Evolutionary conservation across 805 yeast species (phyloP).

Genomic region (Wickerhamiella alocasiicola): DNA sequence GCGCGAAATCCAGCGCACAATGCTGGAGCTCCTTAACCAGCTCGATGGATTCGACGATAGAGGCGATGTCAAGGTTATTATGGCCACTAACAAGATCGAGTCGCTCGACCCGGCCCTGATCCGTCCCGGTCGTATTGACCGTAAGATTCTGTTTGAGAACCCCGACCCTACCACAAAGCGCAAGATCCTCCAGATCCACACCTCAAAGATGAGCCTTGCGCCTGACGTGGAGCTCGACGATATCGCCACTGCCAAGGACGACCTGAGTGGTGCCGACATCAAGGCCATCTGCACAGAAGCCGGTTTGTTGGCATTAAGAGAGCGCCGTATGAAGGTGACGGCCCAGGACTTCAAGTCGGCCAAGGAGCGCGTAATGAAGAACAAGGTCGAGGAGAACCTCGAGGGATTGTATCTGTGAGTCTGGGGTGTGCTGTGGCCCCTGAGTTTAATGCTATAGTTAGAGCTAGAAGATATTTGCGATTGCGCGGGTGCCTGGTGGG

Average conservation of each 20-base stretch:
- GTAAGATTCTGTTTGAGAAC: slow-evolving; percentile 90
- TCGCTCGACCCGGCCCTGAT: slow-evolving; percentile 89
- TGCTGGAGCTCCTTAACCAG: slow-evolving; percentile 90
- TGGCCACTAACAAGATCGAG: slow-evolving; percentile 96
- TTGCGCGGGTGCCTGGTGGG: too few species aligned
- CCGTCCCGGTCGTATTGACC: slow-evolving; percentile 94
- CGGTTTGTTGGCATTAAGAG: slow-evolving; percentile 87
- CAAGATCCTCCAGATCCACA: slow-evolving; percentile 84
- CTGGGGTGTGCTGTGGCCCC: too few species aligned
- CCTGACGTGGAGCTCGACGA: slow-evolving; percentile 83
- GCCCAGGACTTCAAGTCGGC: slow-evolving; percentile 89
- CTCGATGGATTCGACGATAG: slow-evolving; percentile 95
- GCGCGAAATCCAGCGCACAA: slow-evolving; percentile 93
- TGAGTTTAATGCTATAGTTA: too few species aligned
- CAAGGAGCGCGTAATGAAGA: slow-evolving; percentile 88
- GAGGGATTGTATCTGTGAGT: slow-evolving; percentile 76
- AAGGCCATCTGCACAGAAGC: slow-evolving; percentile 98
- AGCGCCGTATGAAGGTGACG: slow-evolving; percentile 94
- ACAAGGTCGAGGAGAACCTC: slow-evolving; percentile 88
- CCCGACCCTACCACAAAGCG: slow-evolving; percentile 89
- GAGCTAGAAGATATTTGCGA: too few species aligned
- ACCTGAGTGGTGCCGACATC: slow-evolving; percentile 92
- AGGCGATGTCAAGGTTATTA: slow-evolving; percentile 92
- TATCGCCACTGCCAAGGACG: slow-evolving; percentile 82
- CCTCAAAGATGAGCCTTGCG: slow-evolving; percentile 82